Evolutionary conservation across 2,329 filamentous ascomycete genomes (phyloP), one percentile per base, ranked within the genome.

Genomic region (Diaporthe aspalathi): DNA sequence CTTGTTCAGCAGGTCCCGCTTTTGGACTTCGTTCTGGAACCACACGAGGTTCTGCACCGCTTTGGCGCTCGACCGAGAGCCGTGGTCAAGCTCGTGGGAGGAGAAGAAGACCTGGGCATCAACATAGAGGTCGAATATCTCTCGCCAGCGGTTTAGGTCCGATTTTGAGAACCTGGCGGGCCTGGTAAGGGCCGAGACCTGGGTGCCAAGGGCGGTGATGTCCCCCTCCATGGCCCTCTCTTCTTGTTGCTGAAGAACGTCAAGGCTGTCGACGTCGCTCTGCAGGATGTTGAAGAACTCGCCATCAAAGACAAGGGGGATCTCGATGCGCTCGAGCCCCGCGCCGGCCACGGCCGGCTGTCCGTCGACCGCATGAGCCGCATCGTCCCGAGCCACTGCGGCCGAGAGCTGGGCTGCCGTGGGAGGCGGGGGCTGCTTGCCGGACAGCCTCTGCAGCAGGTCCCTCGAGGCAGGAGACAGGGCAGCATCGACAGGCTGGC

Each of bases 51-150:
- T 89, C 70, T 88, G 85, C 65, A 91, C 85, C 1, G 94, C 94
- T 72, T 88, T 87, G 5, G 85, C 83, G 74, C 91, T 92, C 65
- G 88, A 87, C 65, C 93, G 87, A 2, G 88, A 85, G 17, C 93
- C 92, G 70, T 92, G 90, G 74, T 93, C 91, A 40, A 83, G 82
- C 79, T 97, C 94, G 38, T 89, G 88, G 0, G 91, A 92, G 1
- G 93, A 94, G 79, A 96, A 96, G 82, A 97, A 97, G 38, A 97
- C 86, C 68, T 92, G 89, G 9, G 92, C 91, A 70, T 96, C 91
- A 16, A 95, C 82, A 77, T 97, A 97, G 0, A 95, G 82, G 72
- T 94, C 91, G 76, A 97, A 95, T 74, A 97, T 91, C 74, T 92
- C 87, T 62, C 94, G 89, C 94, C 94, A 97, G 47, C 87, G 87